Percentiles rank a stretch among this genome's conserved stretches.
Evolutionary conservation across 768 basidiomycete genomes (phyloP).

Genomic region (Suillus subalutaceus): DNA sequence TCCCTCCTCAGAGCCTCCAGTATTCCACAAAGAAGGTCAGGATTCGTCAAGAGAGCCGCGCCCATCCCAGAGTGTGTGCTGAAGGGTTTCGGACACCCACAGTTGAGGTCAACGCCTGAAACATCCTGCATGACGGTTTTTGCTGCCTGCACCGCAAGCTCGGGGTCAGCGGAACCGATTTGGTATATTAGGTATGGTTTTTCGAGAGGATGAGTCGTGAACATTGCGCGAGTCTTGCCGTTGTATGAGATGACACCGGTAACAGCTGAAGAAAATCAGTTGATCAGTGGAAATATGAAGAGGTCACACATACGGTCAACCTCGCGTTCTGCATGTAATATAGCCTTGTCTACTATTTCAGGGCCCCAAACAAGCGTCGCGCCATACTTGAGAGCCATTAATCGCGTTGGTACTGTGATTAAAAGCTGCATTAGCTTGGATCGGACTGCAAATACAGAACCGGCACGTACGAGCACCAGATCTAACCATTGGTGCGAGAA

Average conservation of each 20-base stretch:
- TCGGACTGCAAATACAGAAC: background rate
- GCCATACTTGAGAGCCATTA: constrained; percentile 89
- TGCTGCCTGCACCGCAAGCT: constrained; percentile 91
- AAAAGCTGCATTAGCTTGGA: constrained; percentile 18
- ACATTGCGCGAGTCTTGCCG: constrained; percentile 84
- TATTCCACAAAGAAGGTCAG: constrained; percentile 89
- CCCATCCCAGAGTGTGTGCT: constrained; percentile 96
- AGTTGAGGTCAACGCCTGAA: constrained; percentile 94
- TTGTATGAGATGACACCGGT: constrained; percentile 89
- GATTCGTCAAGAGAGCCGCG: constrained; percentile 89
- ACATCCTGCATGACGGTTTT: constrained; percentile 85
- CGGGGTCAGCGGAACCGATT: constrained; percentile 88
- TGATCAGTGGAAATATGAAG: background rate
- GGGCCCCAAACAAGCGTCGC: constrained; percentile 96
- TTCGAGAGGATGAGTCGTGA: constrained; percentile 92
- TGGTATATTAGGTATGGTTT: constrained; percentile 95
- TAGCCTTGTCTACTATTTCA: constrained; percentile 95
- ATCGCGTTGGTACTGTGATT: constrained; percentile 74
- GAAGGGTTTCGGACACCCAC: constrained; percentile 97
- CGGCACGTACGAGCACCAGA: constrained; percentile 77
- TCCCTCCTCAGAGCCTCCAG: constrained; percentile 73
- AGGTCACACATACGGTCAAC: constrained; percentile 77
- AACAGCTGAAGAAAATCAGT: constrained; percentile 49
- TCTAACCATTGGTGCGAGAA: constrained; percentile 99
- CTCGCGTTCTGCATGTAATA: constrained; percentile 78